Conservation (phyloP, 164 flowering plant species). For the Chimonanthus salicifolius region DNA sequence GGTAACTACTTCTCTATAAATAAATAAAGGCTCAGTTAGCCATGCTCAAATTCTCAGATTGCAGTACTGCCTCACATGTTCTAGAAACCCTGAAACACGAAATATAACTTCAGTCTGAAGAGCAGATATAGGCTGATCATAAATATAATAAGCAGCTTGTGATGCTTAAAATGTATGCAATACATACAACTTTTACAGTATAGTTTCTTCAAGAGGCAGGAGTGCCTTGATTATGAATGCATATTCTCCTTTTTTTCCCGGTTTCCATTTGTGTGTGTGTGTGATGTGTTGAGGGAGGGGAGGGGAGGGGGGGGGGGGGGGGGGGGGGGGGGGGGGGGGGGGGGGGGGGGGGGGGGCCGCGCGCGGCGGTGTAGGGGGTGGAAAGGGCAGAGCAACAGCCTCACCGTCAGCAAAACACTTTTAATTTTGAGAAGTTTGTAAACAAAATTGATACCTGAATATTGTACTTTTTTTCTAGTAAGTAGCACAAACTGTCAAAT, state of each 20-base stretch:
- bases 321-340: too few species aligned
- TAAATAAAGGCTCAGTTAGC: neutral
- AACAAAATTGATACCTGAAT: too few species aligned
- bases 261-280: too few species aligned
- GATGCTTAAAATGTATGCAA: neutral
- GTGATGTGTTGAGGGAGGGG: too few species aligned
- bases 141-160: neutral
- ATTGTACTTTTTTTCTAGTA: too few species aligned
- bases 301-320: too few species aligned
- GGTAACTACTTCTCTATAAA: neutral
- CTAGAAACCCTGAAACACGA: neutral
- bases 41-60: neutral
- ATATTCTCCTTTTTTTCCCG: neutral
- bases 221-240: neutral
- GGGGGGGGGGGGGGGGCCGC: too few species aligned
- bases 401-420: too few species aligned
- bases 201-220: neutral
- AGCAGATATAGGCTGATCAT: neutral
- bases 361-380: too few species aligned
- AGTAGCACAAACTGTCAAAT: neutral
- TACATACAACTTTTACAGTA: neutral
- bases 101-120: neutral
- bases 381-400: too few species aligned
- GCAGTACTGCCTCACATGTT: neutral
- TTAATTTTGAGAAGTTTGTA: too few species aligned